Base-by-base conservation (phyloP, 805 yeast species). In the Soucietia sequanensis region DNA sequence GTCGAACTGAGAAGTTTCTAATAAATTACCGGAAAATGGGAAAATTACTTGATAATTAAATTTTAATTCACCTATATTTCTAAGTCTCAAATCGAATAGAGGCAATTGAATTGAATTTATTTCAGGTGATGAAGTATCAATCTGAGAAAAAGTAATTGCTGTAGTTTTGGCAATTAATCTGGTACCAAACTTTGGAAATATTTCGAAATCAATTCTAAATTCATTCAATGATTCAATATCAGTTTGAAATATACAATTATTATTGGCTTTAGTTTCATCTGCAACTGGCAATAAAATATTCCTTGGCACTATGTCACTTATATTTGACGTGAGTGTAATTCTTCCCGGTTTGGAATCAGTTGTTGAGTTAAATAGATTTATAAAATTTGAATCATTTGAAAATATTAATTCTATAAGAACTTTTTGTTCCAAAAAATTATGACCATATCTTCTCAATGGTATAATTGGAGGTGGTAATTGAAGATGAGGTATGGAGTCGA, bases 401-500 rank as follows among this genome's bases (percentile, higher is more conserved):
- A 89, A 81, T 2, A 76, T 72, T 27, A 93, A 63, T 54, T 90
- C 95, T 20, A 93, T 72, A 42, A 89, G 79, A 4, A 87, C 87
- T 57, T 87, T 88, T 55, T 85, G 86, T 54, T 93, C 98, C 51
- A 93, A 64, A 65, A 89, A 93, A 57, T 88, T 93, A 60, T 93
- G 99, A 11, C 99, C 99, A 55, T 93, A 93, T 49, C 95, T 78
- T 50, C 96, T 74, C 35, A 93, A 65, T 0, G 99, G 99, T 33
- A 93, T 79, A 35, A 93, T 87, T 3, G 99, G 99, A 1, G 99
- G 99, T 0, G 99, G 99, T 38, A 93, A 69, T 15, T 89, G 78
- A 31, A 93, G 72, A 49, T 88, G 96, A 0, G 99, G 98, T 35
- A 93, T 91, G 12, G 80, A 72, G 45, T 88, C 95, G 6, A 77